These are phyloP conservation scores for Candida tibetensis DNA, from an alignment of 805 yeast genomes.

Conservation along the genomic window DNA sequence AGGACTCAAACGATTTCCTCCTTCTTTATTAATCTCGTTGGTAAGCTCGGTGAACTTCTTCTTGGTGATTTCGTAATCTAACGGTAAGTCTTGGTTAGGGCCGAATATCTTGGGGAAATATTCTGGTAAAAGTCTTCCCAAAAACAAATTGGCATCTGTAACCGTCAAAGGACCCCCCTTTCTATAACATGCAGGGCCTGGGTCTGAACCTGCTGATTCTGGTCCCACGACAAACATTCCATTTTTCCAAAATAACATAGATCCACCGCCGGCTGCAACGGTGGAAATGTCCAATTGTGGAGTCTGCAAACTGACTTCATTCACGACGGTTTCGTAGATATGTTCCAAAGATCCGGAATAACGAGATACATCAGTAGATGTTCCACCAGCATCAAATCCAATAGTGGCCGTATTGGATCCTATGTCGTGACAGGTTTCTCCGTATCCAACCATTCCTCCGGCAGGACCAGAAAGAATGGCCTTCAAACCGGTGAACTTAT, in stretches of 20 bases:
- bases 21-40: constrained; percentile 50
- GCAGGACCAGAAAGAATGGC: constrained; percentile 97
- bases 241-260: constrained; percentile 36
- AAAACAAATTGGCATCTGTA: constrained; percentile 37
- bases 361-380: constrained; percentile 45
- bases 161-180: constrained; percentile 41
- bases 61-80: constrained; percentile 38
- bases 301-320: constrained; percentile 43
- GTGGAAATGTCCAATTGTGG: constrained; percentile 46
- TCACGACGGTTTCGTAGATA: constrained; percentile 44
- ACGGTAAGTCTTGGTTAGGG: constrained; percentile 31
- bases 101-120: constrained; percentile 40
- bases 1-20: constrained; percentile 40
- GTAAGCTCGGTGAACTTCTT: constrained; percentile 55
- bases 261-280: constrained; percentile 48
- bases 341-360: constrained; percentile 40
- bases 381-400: constrained; percentile 46
- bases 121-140: constrained; percentile 36
- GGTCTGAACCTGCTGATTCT: constrained; percentile 40
- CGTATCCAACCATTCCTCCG: constrained; percentile 95
- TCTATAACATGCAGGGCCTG: constrained; percentile 41
- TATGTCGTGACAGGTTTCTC: constrained; percentile 68
- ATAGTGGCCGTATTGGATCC: constrained; percentile 19
- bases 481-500: constrained; percentile 77
- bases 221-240: constrained; percentile 42